Evolutionary conservation across 2,329 filamentous ascomycete species (phyloP).

Genomic region (Calonectria multiphialidica): DNA sequence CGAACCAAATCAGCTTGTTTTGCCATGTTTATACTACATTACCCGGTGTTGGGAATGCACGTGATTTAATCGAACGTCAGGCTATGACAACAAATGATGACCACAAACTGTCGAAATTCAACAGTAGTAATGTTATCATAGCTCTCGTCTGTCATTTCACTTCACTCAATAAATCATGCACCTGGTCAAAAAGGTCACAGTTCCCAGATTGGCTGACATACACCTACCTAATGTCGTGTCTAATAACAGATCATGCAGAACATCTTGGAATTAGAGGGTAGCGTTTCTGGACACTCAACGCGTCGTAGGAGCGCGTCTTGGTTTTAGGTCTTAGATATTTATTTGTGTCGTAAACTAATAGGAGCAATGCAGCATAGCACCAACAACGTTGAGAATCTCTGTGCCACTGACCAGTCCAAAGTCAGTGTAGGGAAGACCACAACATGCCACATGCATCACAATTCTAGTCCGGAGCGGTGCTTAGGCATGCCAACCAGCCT

Average conservation of each 20-base stretch:
- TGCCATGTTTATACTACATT: too few relatives aligned
- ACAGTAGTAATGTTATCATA: background rate
- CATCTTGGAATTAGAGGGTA: background rate
- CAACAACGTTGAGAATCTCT: background rate
- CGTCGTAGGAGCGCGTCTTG: background rate
- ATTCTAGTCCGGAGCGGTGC: background rate
- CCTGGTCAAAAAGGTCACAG: background rate
- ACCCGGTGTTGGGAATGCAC: too few relatives aligned
- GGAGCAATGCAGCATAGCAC: background rate
- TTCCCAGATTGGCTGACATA: background rate
- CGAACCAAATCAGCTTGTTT: background rate
- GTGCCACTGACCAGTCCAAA: background rate
- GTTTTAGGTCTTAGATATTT: background rate
- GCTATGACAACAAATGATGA: background rate
- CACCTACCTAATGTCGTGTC: background rate
- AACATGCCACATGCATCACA: background rate
- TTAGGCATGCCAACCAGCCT: background rate
- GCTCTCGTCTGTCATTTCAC: background rate
- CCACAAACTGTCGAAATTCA: background rate
- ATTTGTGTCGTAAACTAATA: background rate
- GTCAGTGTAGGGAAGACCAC: background rate
- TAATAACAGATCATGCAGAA: background rate
- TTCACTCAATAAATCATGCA: too few relatives aligned
- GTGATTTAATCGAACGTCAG: background rate
- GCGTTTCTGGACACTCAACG: background rate